Base-by-base conservation (phyloP, 805 yeast genomes). In the Blastobotrys americana region DNA sequence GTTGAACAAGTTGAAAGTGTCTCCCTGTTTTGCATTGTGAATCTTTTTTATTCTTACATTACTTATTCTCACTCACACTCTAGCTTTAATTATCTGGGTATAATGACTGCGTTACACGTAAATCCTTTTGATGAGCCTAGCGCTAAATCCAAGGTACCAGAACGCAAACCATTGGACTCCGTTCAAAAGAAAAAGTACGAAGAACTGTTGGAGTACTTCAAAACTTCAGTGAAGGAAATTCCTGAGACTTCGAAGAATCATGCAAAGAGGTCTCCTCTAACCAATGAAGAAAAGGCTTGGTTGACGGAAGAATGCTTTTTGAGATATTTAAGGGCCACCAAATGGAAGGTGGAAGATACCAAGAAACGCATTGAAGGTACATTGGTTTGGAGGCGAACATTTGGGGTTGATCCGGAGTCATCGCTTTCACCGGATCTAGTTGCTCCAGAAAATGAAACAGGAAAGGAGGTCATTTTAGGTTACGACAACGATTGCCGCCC, bases 291-390 rank as follows among this genome's bases (percentile, higher is more conserved):
- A 63, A 83, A 79, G 62, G 82, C 95, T 0, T 93, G 98, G 98
- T 70, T 93, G 45, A 84, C 97, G 1, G 75, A 83, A 55, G 98
- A 93, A 62, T 93, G 98, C 61, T 71, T 93, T 46, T 65, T 87
- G 56, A 76, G 99, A 60, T 93, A 93, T 61, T 68, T 90, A 44
- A 75, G 97, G 45, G 99, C 98, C 19, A 84, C 96, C 19, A 90
- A 87, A 62, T 93, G 98, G 98, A 72, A 75, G 23, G 72, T 72
- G 1, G 64, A 72, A 22, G 85, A 82, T 9, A 84, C 94, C 34
- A 80, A 80, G 41, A 73, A 74, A 44, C 76, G 98, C 57, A 70
- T 93, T 8, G 82, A 78, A 52, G 76, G 77, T 18, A 82, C 97
- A 0, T 53, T 93, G 17, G 80, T 85, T 2, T 93, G 98, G 98